phyloP scores from a whole-genome alignment of 1,139 yeast species.

The Saccharomyces pastorianus region DNA sequence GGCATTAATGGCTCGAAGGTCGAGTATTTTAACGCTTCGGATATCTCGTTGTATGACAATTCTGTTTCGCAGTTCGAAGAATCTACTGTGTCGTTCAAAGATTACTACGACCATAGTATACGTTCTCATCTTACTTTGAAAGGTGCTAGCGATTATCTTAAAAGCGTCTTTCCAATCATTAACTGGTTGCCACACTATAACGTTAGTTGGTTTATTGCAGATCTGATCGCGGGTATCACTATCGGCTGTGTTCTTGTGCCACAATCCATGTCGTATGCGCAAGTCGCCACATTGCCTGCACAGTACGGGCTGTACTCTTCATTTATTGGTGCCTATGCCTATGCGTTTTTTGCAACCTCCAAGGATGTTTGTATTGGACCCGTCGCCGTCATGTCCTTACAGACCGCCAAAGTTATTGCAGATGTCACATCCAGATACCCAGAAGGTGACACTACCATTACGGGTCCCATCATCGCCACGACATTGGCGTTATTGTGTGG shows the following conservation, averaged over 20 bases:
- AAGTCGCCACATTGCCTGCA: conserved; percentile 70
- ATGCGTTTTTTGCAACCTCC: conserved; percentile 47
- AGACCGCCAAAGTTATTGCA: conserved; percentile 70
- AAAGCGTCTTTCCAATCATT: conserved; percentile 68
- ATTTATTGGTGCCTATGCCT: conserved; percentile 82
- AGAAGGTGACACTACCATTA: conserved; percentile 24
- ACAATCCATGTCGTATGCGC: conserved; percentile 93
- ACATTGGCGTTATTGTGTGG: conserved; percentile 77
- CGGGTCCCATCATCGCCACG: conserved; percentile 69
- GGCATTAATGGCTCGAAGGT: neutral
- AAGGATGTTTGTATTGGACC: conserved; percentile 77
- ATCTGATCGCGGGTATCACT: conserved; percentile 83
- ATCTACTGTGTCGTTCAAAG: conserved; percentile 16
- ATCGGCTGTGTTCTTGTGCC: conserved; percentile 92
- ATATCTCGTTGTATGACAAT: neutral
- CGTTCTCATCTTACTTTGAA: conserved; percentile 12
- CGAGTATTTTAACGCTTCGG: neutral
- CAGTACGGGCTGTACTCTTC: conserved; percentile 88
- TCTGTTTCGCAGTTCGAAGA: conserved; percentile 22
- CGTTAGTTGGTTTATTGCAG: conserved; percentile 68
- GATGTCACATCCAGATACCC: conserved; percentile 31
- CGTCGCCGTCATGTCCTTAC: conserved; percentile 91
- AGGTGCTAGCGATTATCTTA: conserved; percentile 36
- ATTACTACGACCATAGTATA: conserved; percentile 20
- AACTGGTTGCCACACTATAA: conserved; percentile 83